Base-by-base conservation (phyloP, 306 rosid genomes). In the Quercus wislizeni region DNA sequence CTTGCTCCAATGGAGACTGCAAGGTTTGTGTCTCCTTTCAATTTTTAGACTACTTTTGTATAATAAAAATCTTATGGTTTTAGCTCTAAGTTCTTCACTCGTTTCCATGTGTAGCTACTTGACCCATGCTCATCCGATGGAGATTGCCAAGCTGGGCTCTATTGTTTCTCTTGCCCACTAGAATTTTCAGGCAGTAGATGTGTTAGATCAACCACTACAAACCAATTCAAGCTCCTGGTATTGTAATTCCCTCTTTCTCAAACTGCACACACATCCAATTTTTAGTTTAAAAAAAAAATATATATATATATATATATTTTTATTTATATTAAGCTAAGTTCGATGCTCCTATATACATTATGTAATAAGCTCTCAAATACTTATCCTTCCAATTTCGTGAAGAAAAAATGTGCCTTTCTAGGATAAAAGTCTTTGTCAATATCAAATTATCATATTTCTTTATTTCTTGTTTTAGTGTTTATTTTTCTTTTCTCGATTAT, bases 221-320 rank as follows among this genome's bases (percentile, higher is more conserved):
- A 94, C 83, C 97, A 88, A 74, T 94, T 94, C 89, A 84, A 87
- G 84, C 91, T 92, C 73, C 19, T 90, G 79, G 97, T 94, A 91
- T 75, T 81, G 76, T 65, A 2, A 54, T 13, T n/a, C 9, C 5
- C 51, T 56, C 4, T 65, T 9, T 21, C 17, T 71, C 54, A n/a
- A 57, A 18, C 8, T 3, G 56, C 41, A 11, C 25, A 11, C 38
- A 38, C 35, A 27, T 67, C 46, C 46, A 41, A 41, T 41, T 41
- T 41, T 38, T 8, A 8, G 46, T 35, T 30, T 30, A 0, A 28
- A 28, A 28, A 21, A 21, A n/a, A n/a, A n/a, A n/a, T n/a, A n/a
- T n/a, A n/a, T n/a, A n/a, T n/a, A 33, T 33, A 33, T 35, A 1
- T 6, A 6, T 6, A 38, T 35, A 35, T 35, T 5, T 35, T 5